These are phyloP conservation scores for Colletotrichum liaoningense DNA, from an alignment of 2,329 filamentous ascomycete species.

Conservation along the genomic window DNA sequence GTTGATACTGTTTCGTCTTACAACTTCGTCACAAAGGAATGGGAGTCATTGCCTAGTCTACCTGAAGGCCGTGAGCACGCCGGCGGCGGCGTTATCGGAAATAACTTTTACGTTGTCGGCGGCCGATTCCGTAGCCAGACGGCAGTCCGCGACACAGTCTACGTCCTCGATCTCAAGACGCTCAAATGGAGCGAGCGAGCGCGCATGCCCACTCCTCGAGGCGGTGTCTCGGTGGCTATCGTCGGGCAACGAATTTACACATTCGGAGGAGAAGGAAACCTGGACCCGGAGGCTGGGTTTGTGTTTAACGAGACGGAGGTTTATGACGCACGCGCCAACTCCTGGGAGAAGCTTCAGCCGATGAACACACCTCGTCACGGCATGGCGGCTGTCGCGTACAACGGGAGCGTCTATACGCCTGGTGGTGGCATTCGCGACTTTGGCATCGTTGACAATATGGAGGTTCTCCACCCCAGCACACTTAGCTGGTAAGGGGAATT, in stretches of 20 bases:
- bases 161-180: slow-evolving; percentile 45
- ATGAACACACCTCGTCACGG: background rate
- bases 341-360: background rate
- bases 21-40: slow-evolving; percentile 41
- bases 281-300: slow-evolving; percentile 28
- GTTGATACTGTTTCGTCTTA: slow-evolving; percentile 46
- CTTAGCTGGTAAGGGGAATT: no score
- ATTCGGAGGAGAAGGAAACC: slow-evolving; percentile 52
- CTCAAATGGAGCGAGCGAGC: slow-evolving; percentile 42
- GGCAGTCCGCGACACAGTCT: slow-evolving; percentile 49
- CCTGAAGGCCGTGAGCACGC: slow-evolving; percentile 49
- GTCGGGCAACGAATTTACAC: slow-evolving; percentile 45
- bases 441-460: background rate
- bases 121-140: slow-evolving; percentile 45
- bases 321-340: background rate
- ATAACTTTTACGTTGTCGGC: slow-evolving; percentile 50
- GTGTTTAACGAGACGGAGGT: slow-evolving; percentile 14
- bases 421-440: background rate
- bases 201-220: slow-evolving; percentile 52
- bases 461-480: background rate
- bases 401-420: background rate
- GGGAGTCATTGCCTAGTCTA: slow-evolving; percentile 44
- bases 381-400: background rate
- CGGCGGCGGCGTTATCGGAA: slow-evolving; percentile 42
- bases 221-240: slow-evolving; percentile 44